phyloP scores from a whole-genome alignment of 2,329 filamentous ascomycete genomes.

The Aspergillus tubingensis region DNA sequence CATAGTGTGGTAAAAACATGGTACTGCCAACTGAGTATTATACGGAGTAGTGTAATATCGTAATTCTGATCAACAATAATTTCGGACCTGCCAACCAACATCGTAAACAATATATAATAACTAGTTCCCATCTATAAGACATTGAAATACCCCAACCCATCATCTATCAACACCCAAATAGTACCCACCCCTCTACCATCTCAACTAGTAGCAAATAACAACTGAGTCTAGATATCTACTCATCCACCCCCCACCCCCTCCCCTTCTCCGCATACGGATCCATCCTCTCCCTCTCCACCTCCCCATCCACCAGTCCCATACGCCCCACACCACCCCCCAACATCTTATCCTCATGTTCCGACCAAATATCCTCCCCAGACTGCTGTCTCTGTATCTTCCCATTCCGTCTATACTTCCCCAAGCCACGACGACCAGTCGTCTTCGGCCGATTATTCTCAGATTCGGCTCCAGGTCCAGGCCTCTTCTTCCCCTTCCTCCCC shows the following conservation, averaged over 20 bases:
- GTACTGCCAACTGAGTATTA: not conserved
- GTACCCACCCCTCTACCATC: not conserved
- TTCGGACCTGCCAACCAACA: no score
- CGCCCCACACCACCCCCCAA: slow-evolving; percentile 14
- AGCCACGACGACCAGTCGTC: no score
- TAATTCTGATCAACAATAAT: no score
- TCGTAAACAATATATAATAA: no score
- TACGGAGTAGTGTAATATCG: not conserved
- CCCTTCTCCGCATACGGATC: slow-evolving; percentile 16
- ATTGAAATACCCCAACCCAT: not conserved
- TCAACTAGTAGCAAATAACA: no score
- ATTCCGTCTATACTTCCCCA: slow-evolving; percentile 22
- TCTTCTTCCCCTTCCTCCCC: slow-evolving; percentile 8
- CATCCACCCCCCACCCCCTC: not conserved
- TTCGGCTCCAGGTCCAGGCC: no score
- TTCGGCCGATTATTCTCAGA: no score
- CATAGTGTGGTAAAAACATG: not conserved
- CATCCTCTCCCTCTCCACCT: slow-evolving; percentile 11
- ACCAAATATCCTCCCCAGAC: slow-evolving; percentile 36
- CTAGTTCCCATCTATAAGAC: no score
- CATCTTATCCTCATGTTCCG: slow-evolving; percentile 25
- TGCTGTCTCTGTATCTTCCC: slow-evolving; percentile 15
- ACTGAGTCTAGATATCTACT: not conserved
- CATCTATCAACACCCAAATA: not conserved
- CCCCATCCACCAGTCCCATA: slow-evolving; percentile 4